These are phyloP conservation scores for Alloascoidea hylecoeti DNA, from an alignment of 805 yeast genomes.

Conservation along the genomic window DNA sequence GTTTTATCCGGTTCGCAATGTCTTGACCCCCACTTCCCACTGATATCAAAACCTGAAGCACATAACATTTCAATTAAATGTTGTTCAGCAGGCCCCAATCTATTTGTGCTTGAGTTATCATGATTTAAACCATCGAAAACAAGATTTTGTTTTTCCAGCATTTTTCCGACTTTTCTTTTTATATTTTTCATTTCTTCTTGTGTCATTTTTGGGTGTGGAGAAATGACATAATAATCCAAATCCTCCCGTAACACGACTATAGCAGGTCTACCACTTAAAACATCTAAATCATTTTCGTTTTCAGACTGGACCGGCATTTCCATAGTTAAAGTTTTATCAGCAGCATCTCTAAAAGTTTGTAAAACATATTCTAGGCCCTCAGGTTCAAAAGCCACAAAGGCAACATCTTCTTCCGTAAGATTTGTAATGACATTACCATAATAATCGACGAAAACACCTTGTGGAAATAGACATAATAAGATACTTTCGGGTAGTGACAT, in stretches of 20 bases:
- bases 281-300: conserved; percentile 34
- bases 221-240: conserved; percentile 83
- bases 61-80: conserved; percentile 92
- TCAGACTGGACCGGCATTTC: conserved; percentile 1
- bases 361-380: conserved; percentile 76
- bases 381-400: conserved; percentile 72
- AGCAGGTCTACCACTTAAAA: conserved; percentile 71
- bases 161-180: conserved; percentile 61
- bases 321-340: conserved; percentile 20
- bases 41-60: conserved; percentile 61
- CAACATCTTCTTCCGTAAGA: conserved; percentile 38
- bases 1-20: conserved; percentile 80
- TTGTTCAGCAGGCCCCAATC: conserved; percentile 78
- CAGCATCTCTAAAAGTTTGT: conserved; percentile 55
- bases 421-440: conserved; percentile 68
- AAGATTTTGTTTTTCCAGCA: conserved; percentile 36
- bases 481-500: conserved; percentile 88
- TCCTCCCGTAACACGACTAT: conserved; percentile 89
- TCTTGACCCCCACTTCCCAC: conserved; percentile 77
- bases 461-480: conserved; percentile 75
- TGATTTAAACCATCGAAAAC: conserved; percentile 64
- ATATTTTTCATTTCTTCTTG: conserved; percentile 48
- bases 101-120: conserved; percentile 13
- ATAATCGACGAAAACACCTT: conserved; percentile 73
- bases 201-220: conserved; percentile 44